Conservation (phyloP, 208 protist genomes). For the Trichomonas vaginalis region DNA sequence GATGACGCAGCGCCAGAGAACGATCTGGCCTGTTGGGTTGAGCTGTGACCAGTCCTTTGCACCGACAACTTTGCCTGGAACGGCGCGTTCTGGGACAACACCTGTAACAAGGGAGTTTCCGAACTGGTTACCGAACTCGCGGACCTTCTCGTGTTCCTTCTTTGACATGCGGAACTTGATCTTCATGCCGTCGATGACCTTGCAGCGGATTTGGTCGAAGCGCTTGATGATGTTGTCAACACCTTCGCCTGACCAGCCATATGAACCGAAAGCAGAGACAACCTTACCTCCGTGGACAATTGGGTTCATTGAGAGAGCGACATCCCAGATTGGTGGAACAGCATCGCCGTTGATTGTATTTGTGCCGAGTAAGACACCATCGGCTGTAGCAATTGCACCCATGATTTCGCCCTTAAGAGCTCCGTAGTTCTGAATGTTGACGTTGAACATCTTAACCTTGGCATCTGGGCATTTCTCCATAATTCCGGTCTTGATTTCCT, state of each 20-base stretch:
- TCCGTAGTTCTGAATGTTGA: neutral
- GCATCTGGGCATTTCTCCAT: neutral
- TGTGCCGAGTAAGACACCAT: neutral
- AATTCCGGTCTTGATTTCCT: neutral
- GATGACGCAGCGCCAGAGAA: neutral
- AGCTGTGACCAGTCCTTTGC: neutral
- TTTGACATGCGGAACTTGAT: neutral
- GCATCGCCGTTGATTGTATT: constrained; percentile 14
- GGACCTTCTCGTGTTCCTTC: neutral
- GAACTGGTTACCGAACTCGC: neutral
- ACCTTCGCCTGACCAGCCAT: constrained; percentile 1
- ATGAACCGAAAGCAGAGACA: neutral
- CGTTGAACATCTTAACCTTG: neutral
- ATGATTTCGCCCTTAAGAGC: neutral
- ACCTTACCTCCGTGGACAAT: neutral
- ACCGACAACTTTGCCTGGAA: neutral
- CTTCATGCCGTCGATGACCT: neutral
- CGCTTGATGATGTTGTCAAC: neutral
- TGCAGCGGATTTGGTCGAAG: neutral
- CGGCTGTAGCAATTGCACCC: neutral
- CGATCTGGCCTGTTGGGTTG: neutral
- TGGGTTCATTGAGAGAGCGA: neutral
- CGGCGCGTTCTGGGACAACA: neutral
- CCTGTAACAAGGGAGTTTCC: neutral
- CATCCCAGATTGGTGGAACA: neutral